Base-by-base conservation (phyloP, 139 green algal genomes). In the Yamagishiella unicocca region DNA sequence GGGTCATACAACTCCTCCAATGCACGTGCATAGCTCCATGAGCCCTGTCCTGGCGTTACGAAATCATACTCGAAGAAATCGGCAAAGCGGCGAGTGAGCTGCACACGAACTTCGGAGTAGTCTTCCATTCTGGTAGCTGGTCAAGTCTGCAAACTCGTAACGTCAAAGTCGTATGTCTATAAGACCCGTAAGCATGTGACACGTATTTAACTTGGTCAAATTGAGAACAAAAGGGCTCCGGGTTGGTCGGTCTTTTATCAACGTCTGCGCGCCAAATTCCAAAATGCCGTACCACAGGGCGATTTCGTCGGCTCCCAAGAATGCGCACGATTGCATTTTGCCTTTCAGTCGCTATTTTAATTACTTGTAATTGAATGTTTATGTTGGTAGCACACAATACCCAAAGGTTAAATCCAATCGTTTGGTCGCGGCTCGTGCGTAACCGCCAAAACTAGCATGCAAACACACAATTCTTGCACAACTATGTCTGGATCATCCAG, bases 1-100 rank as follows among this genome's bases (percentile, higher is more conserved):
- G 80, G 80, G 29, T 91, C 91, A 35, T 96, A 88, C 50, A 97
- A 81, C 12, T 93, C 92, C 21, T 81, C 83, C 46, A 97, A 84
- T 45, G 87, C 88, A 45, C 91, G 76, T 17, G 84, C 89, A 84
- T 97, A 96, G 42, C 89, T 89, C 66, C 92, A 94, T 1, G 88
- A 55, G n/a, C 89, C 81, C 37, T 92, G 89, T 19, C 92, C 88
- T 12, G 54, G 67, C 6, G 87, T 91, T 31, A 91, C 17, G 50
- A 92, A 95, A 25, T 97, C 94, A 29, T 88, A 83, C 54, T 96
- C 94, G 14, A 98, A 91, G 82, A 98, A 98, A 31, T 97, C 95
- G 0, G 90, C 89, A 89, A 98, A 98, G 43, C 94, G 84, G 4
- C 95, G 87, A 72, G 96, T 97, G 68, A 96, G 82, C 71, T 95